phyloP scores from a whole-genome alignment of 192 early-diverging fungal genomes.

The Spinellus fusiger region DNA sequence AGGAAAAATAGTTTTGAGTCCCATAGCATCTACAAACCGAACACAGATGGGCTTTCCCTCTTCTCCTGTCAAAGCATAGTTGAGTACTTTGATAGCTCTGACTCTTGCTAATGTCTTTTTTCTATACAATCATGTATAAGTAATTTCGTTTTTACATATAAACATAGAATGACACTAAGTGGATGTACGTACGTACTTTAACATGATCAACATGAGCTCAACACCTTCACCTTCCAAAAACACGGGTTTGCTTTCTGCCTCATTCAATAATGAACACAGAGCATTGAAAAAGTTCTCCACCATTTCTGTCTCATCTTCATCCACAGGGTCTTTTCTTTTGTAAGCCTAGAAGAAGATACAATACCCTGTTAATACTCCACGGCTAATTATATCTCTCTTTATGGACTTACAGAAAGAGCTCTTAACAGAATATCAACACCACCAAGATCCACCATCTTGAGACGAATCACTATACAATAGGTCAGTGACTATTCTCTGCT shows the following conservation, averaged over 20 bases:
- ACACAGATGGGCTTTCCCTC: slow-evolving; percentile 47
- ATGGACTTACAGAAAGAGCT: neutral
- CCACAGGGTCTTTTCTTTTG: slow-evolving; percentile 70
- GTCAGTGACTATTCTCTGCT: neutral
- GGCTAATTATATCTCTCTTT: neutral
- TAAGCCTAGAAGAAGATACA: slow-evolving; percentile 22
- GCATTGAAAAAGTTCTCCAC: slow-evolving; percentile 90
- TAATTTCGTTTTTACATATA: neutral
- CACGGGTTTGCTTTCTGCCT: slow-evolving; percentile 58
- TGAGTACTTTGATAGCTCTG: slow-evolving; percentile 80
- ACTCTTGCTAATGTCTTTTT: slow-evolving; percentile 77
- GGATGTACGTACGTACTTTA: slow-evolving; percentile 49
- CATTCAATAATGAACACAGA: slow-evolving; percentile 65
- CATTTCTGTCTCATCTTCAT: slow-evolving; percentile 83
- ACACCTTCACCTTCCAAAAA: slow-evolving; percentile 86
- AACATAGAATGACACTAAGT: neutral
- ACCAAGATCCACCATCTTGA: slow-evolving; percentile 11
- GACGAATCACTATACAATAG: slow-evolving; percentile 9
- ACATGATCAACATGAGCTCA: slow-evolving; percentile 85
- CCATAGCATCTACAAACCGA: slow-evolving; percentile 75
- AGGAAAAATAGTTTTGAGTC: slow-evolving; percentile 82
- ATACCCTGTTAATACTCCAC: neutral
- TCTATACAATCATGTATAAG: slow-evolving; percentile 24
- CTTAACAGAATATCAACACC: slow-evolving; percentile 11
- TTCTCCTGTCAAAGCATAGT: slow-evolving; percentile 63